Evolutionary conservation across 495 filamentous ascomycete genomes (phyloP), one percentile per base, ranked within the genome.

Genomic region (Xylaria flabelliformis): DNA sequence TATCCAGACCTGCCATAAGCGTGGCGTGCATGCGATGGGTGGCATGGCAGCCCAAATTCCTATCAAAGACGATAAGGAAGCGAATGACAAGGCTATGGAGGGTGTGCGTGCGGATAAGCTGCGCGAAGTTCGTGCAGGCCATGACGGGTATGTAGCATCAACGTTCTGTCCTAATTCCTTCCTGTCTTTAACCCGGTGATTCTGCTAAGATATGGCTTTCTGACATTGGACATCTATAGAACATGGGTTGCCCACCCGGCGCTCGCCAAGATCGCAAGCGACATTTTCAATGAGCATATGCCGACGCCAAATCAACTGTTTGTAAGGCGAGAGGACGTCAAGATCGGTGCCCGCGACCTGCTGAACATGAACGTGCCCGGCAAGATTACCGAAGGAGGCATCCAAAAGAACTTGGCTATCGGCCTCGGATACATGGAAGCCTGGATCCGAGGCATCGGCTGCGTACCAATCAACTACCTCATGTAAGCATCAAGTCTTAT

Each of bases 11-110:
- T 99, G 96, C 86, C 96, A 99, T 81, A 90, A 90, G 73, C 90
- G 96, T 72, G 94, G 94, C 58, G 97, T 98, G 24, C 97, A 98
- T 82, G 96, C 96, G 64, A 99, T 99, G 96, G 95, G 96, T 75
- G 96, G 96, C 74, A 99, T 99, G 96, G 96, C 97, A 26, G 96
- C 96, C 15, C 97, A 98, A 83, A 99, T 99, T 79, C 96, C 96
- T 42, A 97, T 98, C 85, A 99, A 99, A 85, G 91, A 94, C 81
- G 91, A 98, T 81, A 88, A 89, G 69, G 91, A 87, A 62, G 95
- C 94, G 74, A 98, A 98, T 83, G 94, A 97, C 78, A 90, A 89
- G 77, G 95, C 95, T 53, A 98, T 99, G 97, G 93, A 93, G 74
- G 91, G 89, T 71, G 96, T 99, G 32, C 91, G 92, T 51, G 92